phyloP scores from a whole-genome alignment of 129 eudicot genomes.

The Flaveria robusta region DNA sequence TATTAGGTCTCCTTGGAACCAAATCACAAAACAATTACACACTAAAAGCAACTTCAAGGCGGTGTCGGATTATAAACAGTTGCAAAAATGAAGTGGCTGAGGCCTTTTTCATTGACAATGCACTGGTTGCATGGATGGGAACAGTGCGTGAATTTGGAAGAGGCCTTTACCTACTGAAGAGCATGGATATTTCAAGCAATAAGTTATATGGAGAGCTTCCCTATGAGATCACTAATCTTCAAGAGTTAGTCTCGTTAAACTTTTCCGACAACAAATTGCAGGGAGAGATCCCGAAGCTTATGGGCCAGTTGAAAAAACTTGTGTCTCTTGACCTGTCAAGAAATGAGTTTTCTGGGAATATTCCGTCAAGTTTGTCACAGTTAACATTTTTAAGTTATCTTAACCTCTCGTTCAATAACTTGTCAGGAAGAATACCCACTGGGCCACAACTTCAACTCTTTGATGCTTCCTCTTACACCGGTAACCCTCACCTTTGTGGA shows the following conservation, averaged over 20 bases:
- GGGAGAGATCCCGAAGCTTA: conserved; percentile 20
- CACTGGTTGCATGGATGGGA: conserved; percentile 35
- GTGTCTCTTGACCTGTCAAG: conserved; percentile 36
- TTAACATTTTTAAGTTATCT: conserved; percentile 12
- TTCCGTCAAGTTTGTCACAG: conserved; percentile 21
- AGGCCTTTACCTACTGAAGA: conserved; percentile 17
- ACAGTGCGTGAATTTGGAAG: conserved; percentile 20
- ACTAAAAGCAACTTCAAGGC: no score
- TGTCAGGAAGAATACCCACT: conserved; percentile 35
- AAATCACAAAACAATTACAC: no score
- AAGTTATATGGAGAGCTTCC: conserved; percentile 28
- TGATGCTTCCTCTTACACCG: conserved; percentile 6
- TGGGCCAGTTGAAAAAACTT: conserved; percentile 27
- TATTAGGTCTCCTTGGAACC: background rate
- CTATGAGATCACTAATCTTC: conserved; percentile 1
- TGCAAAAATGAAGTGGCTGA: no score
- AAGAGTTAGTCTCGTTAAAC: conserved; percentile 24
- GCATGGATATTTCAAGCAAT: conserved; percentile 39
- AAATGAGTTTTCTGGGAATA: conserved; percentile 33
- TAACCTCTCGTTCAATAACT: conserved; percentile 39
- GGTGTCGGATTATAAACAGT: no score
- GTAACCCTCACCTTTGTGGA: conserved; percentile 37
- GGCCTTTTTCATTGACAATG: conserved; percentile 9
- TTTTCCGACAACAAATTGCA: conserved; percentile 26
- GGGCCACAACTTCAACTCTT: conserved; percentile 19